Conservation (phyloP, 371 early-diverging fungal species). For the Mucor plumbeus region DNA sequence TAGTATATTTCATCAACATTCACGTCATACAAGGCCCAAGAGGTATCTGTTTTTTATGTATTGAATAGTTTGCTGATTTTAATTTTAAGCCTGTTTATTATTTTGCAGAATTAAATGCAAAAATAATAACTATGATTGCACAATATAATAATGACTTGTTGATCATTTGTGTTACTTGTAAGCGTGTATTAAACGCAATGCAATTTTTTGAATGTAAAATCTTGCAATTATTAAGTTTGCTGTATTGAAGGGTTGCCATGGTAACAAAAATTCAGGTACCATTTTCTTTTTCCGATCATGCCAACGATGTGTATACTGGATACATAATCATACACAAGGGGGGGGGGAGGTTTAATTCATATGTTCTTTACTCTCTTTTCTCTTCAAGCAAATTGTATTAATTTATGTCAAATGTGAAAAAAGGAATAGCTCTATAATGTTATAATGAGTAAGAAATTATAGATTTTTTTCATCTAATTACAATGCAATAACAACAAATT, state of each 20-base stretch:
- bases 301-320: background rate
- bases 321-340: background rate
- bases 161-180: constrained; percentile 3
- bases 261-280: background rate
- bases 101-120: background rate
- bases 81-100: no score
- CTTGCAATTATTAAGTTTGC: no score
- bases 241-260: background rate
- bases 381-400: background rate
- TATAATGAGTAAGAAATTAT: background rate
- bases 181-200: background rate
- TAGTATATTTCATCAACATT: background rate
- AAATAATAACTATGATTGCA: background rate
- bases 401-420: background rate
- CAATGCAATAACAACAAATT: background rate
- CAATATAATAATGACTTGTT: constrained; percentile 1
- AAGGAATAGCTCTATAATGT: background rate
- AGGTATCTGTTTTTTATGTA: background rate
- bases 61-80: background rate
- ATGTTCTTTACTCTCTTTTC: no score
- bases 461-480: background rate
- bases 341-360: no score
- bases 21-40: background rate
- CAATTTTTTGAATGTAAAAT: no score
- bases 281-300: background rate